phyloP scores from a whole-genome alignment of 2,329 filamentous ascomycete genomes.

The Knufia fluminis region DNA sequence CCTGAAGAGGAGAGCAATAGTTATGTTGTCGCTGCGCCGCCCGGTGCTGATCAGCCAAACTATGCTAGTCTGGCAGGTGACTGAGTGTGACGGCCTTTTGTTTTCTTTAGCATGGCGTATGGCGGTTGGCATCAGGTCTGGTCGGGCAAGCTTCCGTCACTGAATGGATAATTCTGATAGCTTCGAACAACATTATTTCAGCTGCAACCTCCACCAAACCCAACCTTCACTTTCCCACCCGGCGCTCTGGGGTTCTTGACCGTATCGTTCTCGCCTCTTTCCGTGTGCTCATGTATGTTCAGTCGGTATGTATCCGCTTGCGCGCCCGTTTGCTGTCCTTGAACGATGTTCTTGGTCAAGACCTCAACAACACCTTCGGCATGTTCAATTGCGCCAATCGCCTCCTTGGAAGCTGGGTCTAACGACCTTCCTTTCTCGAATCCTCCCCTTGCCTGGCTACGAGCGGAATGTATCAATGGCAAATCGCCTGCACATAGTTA shows the following conservation, averaged over 20 bases:
- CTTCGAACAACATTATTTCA: not conserved
- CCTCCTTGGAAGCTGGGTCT: slow-evolving; percentile 48
- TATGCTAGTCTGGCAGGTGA: slow-evolving; percentile 82
- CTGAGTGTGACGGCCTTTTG: slow-evolving; percentile 37
- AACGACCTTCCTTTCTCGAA: slow-evolving; percentile 62
- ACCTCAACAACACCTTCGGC: slow-evolving; percentile 76
- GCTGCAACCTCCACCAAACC: slow-evolving; percentile 28
- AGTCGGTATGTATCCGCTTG: slow-evolving; percentile 40
- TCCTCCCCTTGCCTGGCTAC: slow-evolving; percentile 58
- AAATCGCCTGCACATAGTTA: slow-evolving; percentile 52
- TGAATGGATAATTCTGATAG: no score
- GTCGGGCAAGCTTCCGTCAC: no score
- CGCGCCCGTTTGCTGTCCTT: slow-evolving; percentile 53
- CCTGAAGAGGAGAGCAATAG: slow-evolving; percentile 29
- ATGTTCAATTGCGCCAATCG: slow-evolving; percentile 59
- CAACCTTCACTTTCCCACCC: slow-evolving; percentile 18
- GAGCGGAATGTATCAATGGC: slow-evolving; percentile 59
- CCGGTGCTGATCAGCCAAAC: slow-evolving; percentile 65
- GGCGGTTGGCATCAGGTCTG: not conserved
- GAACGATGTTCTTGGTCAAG: slow-evolving; percentile 75
- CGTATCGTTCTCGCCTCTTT: slow-evolving; percentile 86
- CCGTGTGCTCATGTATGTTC: slow-evolving; percentile 81
- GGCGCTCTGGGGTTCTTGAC: slow-evolving; percentile 47
- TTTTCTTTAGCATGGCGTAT: slow-evolving; percentile 25
- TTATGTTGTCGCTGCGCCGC: slow-evolving; percentile 61